Base-by-base conservation (phyloP, 768 basidiomycete species). In the Suillus occidentalis region DNA sequence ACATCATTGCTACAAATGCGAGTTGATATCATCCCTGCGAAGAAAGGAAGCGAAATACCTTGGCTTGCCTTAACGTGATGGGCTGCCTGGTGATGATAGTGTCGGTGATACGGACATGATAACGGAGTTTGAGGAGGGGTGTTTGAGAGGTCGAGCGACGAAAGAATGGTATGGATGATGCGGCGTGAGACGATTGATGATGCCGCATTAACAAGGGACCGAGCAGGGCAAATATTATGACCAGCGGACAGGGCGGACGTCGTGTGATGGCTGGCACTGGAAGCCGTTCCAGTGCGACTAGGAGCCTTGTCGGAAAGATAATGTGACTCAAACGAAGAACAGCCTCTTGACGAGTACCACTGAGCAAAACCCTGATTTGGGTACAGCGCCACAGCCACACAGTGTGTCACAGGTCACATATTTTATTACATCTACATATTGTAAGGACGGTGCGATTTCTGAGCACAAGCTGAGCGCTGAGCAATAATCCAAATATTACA, bases 161-260 rank as follows among this genome's bases (percentile, higher is more conserved):
- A 81, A 96, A 96, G 78, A 97, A 97, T 2, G 95, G 95, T 65
- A 97, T 97, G 16, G 93, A 92, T 31, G 93, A 95, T 1, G n/a
- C n/a, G 94, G 94, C 1, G 95, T 95, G 55, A 95, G 85, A 65
- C 94, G 89, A 74, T 89, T 94, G 79, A 74, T 64, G 84, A 47
- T 89, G 86, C 61, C 88, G 85, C 50, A 89, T 76, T 18, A 90
- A 91, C n/a, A 87, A 83, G n/a, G 92, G 92, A 69, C 91, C 92
- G 28, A 91, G 84, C 22, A 91, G 89, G 18, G 82, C 85, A n/a
- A n/a, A n/a, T n/a, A 47, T 83, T 79, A 45, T 82, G 83, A 60
- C 84, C 80, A 16, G 87, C 81, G 9, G 84, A 80, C 62, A 87
- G 77, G 25, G 80, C 83, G 63, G 84, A 80, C 4, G 86, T 84